Evolutionary conservation across 129 eudicot species (phyloP).

Genomic region (Saposhnikovia divaricata): DNA sequence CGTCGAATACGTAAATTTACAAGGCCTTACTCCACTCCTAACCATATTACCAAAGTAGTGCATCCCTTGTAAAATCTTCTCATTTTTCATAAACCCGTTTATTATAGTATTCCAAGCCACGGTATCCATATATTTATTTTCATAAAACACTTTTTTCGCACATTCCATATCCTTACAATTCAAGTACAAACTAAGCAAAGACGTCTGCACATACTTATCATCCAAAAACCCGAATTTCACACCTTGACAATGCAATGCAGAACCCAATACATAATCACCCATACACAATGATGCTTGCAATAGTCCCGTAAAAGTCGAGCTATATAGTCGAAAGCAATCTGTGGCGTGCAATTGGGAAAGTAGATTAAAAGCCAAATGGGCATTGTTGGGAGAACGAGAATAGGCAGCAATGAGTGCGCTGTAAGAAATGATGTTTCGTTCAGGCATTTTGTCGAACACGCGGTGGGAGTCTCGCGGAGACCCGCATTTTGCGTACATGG

Average conservation of each 20-base stretch:
- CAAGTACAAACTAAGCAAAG: conserved; percentile 64
- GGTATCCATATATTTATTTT: conserved; percentile 38
- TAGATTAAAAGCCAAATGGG: conserved; percentile 32
- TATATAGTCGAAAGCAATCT: conserved; percentile 42
- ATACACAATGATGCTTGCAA: conserved; percentile 44
- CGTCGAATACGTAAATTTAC: conserved; percentile 62
- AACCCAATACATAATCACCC: conserved; percentile 34
- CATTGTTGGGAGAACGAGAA: conserved; percentile 28
- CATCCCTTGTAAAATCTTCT: conserved; percentile 36
- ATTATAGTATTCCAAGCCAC: conserved; percentile 74
- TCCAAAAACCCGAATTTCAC: conserved; percentile 45
- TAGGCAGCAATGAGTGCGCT: conserved; percentile 61
- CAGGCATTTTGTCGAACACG: conserved; percentile 70
- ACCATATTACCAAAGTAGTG: conserved; percentile 39
- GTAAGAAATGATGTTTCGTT: conserved; percentile 60
- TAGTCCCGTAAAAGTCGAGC: conserved; percentile 58
- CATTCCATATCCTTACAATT: conserved; percentile 45
- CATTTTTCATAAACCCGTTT: conserved; percentile 54
- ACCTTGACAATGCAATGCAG: conserved; percentile 38
- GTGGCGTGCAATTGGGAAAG: conserved; percentile 23
- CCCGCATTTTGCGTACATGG: conserved; percentile 69
- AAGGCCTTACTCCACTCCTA: conserved; percentile 26
- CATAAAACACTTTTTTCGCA: conserved; percentile 42
- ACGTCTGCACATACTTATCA: conserved; percentile 53
- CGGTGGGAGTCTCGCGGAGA: conserved; percentile 34